Evolutionary conservation across 345 rosid genomes (phyloP).

Genomic region (Eucalyptus globulus): DNA sequence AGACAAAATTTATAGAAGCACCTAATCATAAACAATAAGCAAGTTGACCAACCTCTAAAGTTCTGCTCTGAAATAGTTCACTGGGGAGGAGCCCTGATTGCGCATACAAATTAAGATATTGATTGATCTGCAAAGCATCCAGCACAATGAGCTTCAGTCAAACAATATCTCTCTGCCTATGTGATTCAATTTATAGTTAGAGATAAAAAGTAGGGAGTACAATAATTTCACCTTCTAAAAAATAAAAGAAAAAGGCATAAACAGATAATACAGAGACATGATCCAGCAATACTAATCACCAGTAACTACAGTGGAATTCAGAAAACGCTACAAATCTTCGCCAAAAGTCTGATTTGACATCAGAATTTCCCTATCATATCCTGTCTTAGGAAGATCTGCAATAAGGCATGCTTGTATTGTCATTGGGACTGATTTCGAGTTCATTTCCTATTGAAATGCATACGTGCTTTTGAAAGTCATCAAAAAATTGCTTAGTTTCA

Average conservation of each 20-base stretch:
- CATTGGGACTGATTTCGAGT: neutral
- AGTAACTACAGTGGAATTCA: neutral
- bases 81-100: conserved; percentile 65
- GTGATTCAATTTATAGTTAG: neutral
- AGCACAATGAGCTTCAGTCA: neutral
- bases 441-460: neutral
- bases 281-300: neutral
- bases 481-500: neutral
- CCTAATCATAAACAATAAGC: neutral
- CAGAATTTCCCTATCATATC: neutral
- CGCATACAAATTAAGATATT: conserved; percentile 61
- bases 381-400: neutral
- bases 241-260: neutral
- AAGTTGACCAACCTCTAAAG: conserved; percentile 38
- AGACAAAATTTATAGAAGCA: neutral
- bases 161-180: neutral
- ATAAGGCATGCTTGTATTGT: neutral
- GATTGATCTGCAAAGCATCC: conserved; percentile 47
- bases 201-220: neutral
- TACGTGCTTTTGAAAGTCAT: neutral
- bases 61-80: conserved; percentile 54
- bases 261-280: neutral
- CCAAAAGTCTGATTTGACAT: neutral
- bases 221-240: neutral
- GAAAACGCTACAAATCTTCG: neutral